Conservation (phyloP, 2,329 filamentous ascomycete species). For the Nemania sp. region DNA sequence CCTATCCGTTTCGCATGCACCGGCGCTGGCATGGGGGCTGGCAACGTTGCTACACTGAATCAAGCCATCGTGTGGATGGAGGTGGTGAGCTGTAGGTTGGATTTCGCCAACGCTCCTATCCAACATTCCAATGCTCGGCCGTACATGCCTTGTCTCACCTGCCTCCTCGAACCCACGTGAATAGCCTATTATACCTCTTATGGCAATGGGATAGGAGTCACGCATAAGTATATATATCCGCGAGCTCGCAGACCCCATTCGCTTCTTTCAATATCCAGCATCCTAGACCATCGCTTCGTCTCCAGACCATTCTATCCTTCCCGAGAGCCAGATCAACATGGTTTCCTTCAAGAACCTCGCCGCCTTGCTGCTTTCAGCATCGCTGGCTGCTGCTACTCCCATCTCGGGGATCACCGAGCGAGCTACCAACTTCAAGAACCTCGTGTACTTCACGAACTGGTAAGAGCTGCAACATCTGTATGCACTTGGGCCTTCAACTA, state of each 20-base stretch:
- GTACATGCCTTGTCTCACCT: constrained; percentile 28
- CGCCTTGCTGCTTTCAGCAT: constrained; percentile 45
- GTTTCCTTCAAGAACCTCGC: constrained; percentile 45
- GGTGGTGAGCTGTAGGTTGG: constrained; percentile 31
- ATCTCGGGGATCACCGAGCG: constrained; percentile 41
- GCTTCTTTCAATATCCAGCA: constrained; percentile 23
- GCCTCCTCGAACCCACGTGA: constrained; percentile 42
- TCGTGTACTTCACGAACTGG: constrained; percentile 65
- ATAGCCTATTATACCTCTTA: constrained; percentile 19
- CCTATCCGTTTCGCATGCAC: constrained; percentile 29
- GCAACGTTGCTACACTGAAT: constrained; percentile 48
- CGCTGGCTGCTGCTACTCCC: constrained; percentile 43
- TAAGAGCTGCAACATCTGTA: constrained; percentile 42
- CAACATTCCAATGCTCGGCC: constrained; percentile 31
- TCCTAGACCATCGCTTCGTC: constrained; percentile 20
- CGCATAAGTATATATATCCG: constrained; percentile 31
- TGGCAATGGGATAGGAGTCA: constrained; percentile 28
- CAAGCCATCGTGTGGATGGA: constrained; percentile 30
- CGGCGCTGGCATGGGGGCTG: constrained; percentile 29
- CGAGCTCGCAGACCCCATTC: constrained; percentile 33
- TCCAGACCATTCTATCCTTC: constrained; percentile 21
- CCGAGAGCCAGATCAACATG: constrained; percentile 41
- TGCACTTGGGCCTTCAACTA: constrained; percentile 12
- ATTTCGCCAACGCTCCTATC: constrained; percentile 21
- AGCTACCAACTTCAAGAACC: constrained; percentile 56